Evolutionary conservation across 345 rosid genomes (phyloP), one percentile per base, ranked within the genome.

Genomic region (Laguncularia racemosa): DNA sequence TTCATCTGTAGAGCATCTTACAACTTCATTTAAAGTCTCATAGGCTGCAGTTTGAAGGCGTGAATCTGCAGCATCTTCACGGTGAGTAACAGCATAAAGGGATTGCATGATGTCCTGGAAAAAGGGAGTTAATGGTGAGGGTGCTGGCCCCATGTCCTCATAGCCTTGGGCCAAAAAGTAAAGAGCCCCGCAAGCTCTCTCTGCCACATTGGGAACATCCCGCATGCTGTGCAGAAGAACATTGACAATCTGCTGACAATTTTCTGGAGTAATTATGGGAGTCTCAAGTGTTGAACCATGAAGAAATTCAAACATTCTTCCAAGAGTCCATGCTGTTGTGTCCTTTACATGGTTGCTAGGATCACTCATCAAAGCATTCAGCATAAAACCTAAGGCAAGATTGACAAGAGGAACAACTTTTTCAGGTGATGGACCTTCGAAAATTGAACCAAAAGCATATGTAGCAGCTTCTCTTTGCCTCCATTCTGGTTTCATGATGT

Each of bases 121-220:
- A 61, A 63, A 76, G 3, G 95, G 96, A 14, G 96, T 75, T 18
- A 89, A 84, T 45, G 72, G 81, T 50, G 97, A 80, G 45, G 95
- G 67, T 52, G 70, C 76, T 48, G 78, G 65, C 62, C 83, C 97
- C 16, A 80, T 69, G 66, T 85, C 91, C 71, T 93, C 97, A 56
- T 84, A 93, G 14, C 97, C 96, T 72, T 87, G 99, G 57, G 90
- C 91, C 68, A 93, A 91, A 72, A 80, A 85, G 78, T 93, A 93
- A 57, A 92, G 76, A 11, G 95, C 97, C 51, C 99, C 99, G 50
- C 97, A 93, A 46, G 81, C 85, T 83, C 89, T 93, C 75, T 89
- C 91, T 11, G 97, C 91, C 55, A 93, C 83, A 73, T 84, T 83
- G 17, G 90, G 91, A 68, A 84, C 84, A 73, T 87, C 97, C 59